Percentiles rank a stretch among this genome's conserved stretches.
Conservation (phyloP, 257 asterid genomes). For the Nicotiana paniculata region DNA sequence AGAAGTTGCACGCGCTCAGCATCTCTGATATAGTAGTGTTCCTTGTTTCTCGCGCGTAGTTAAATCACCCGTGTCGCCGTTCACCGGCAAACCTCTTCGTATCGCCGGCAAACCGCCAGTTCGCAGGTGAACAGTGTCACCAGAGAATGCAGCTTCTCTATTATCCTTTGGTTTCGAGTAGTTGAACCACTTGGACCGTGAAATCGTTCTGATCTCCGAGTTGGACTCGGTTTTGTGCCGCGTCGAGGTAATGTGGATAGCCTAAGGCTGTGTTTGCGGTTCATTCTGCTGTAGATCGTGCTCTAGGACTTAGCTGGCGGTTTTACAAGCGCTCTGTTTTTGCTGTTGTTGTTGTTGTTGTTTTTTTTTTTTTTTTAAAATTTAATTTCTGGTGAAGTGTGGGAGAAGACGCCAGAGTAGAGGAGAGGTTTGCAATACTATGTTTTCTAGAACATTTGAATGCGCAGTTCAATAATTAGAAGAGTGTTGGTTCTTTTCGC, state of each 20-base stretch:
- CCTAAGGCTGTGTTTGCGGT: conserved; percentile 16
- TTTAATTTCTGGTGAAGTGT: conserved; percentile 16
- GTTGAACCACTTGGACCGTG: conserved; percentile 23
- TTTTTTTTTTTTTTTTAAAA: neutral
- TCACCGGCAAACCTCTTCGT: conserved; percentile 8
- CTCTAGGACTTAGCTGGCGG: conserved; percentile 24
- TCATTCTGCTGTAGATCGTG: conserved; percentile 32
- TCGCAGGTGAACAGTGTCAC: conserved; percentile 25
- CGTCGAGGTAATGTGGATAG: conserved; percentile 44
- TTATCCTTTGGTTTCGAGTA: neutral
- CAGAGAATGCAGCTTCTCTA: conserved; percentile 1
- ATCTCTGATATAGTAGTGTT: neutral
- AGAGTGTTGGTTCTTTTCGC: neutral
- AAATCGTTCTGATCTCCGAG: conserved; percentile 46
- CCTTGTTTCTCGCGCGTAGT: neutral
- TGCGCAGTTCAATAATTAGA: neutral
- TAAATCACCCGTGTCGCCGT: neutral
- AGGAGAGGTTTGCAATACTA: conserved; percentile 40
- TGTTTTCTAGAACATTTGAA: conserved; percentile 27
- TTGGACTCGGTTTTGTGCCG: conserved; percentile 29
- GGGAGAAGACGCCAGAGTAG: conserved; percentile 40
- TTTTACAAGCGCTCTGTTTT: conserved; percentile 4
- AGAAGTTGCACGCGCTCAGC: neutral
- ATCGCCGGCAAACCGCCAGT: conserved; percentile 29
- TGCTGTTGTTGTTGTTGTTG: neutral